Conservation (phyloP, 1,284 basidiomycete genomes). For the Earliella scabrosa region DNA sequence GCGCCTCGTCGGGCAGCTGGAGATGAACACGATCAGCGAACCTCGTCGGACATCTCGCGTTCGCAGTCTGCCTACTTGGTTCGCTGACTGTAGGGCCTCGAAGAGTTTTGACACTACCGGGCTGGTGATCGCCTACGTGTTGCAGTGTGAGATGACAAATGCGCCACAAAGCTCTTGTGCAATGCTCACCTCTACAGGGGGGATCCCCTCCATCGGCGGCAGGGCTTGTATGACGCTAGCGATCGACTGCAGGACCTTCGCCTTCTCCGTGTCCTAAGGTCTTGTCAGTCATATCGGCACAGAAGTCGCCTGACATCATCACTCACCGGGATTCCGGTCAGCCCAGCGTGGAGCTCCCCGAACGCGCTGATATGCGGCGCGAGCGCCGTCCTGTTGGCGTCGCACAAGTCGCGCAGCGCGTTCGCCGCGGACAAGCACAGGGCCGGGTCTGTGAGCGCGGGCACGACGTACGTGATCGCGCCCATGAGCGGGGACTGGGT, state of each 20-base stretch:
- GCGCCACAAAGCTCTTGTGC: no score
- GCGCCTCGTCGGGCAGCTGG: conserved; percentile 75
- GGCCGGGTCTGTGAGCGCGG: conserved; percentile 63
- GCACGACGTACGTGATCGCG: conserved; percentile 74
- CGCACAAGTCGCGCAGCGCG: conserved; percentile 83
- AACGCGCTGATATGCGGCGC: conserved; percentile 85
- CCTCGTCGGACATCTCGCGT: conserved; percentile 9
- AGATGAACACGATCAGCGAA: no score
- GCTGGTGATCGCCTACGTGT: conserved; percentile 67
- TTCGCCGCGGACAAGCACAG: conserved; percentile 80
- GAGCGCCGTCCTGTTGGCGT: conserved; percentile 80
- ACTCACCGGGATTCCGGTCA: conserved; percentile 75
- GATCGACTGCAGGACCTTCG: conserved; percentile 88
- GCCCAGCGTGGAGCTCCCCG: conserved; percentile 77
- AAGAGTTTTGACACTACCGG: conserved; percentile 77
- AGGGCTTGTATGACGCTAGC: conserved; percentile 90
- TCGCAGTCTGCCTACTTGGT: conserved; percentile 49
- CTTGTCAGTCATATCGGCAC: not conserved
- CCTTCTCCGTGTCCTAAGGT: conserved; percentile 81
- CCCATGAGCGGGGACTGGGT: conserved; percentile 54
- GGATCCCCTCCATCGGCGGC: conserved; percentile 74
- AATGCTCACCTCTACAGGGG: conserved; percentile 73
- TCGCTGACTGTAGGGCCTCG: conserved; percentile 58
- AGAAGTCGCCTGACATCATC: not conserved
- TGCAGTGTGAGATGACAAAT: not conserved